phyloP scores from a whole-genome alignment of 2,329 filamentous ascomycete species.

The Penicillium janthinellum region DNA sequence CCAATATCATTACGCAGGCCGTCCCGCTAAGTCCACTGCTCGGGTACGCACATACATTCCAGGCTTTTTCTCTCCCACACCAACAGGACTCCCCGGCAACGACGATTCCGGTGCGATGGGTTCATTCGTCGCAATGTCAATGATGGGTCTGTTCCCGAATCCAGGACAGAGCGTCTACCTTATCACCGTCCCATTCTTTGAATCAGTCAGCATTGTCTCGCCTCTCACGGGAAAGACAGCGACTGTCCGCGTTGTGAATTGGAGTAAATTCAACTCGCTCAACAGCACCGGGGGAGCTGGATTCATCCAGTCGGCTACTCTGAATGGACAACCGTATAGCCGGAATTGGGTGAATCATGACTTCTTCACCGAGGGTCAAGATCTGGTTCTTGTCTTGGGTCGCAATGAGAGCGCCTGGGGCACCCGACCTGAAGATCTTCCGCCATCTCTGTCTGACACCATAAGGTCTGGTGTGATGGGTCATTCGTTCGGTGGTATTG shows the following conservation, averaged over 20 bases:
- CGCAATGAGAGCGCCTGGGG: slow-evolving; percentile 67
- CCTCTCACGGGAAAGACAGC: slow-evolving; percentile 62
- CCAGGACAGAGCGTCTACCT: slow-evolving; percentile 69
- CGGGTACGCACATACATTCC: slow-evolving; percentile 67
- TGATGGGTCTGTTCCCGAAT: slow-evolving; percentile 71
- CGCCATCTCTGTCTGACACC: slow-evolving; percentile 54
- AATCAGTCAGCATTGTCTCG: slow-evolving; percentile 59
- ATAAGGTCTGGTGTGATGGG: neutral
- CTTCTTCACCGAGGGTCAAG: slow-evolving; percentile 67
- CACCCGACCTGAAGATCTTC: slow-evolving; percentile 59
- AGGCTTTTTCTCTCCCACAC: slow-evolving; percentile 58
- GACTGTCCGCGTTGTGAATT: slow-evolving; percentile 59
- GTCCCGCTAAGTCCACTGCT: slow-evolving; percentile 53
- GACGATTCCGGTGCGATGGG: slow-evolving; percentile 71
- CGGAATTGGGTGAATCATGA: slow-evolving; percentile 68
- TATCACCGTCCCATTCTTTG: slow-evolving; percentile 68
- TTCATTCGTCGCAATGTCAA: slow-evolving; percentile 63
- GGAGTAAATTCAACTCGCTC: slow-evolving; percentile 34
- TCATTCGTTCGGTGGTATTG: neutral
- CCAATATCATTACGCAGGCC: slow-evolving; percentile 68
- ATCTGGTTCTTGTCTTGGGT: slow-evolving; percentile 65
- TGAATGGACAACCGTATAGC: slow-evolving; percentile 62
- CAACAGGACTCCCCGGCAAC: slow-evolving; percentile 65
- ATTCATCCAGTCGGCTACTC: slow-evolving; percentile 67
- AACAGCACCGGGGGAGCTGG: slow-evolving; percentile 59